Evolutionary conservation across 1,284 basidiomycete genomes (phyloP), one percentile per base, ranked within the genome.

Genomic region (Pascua guehoae): DNA sequence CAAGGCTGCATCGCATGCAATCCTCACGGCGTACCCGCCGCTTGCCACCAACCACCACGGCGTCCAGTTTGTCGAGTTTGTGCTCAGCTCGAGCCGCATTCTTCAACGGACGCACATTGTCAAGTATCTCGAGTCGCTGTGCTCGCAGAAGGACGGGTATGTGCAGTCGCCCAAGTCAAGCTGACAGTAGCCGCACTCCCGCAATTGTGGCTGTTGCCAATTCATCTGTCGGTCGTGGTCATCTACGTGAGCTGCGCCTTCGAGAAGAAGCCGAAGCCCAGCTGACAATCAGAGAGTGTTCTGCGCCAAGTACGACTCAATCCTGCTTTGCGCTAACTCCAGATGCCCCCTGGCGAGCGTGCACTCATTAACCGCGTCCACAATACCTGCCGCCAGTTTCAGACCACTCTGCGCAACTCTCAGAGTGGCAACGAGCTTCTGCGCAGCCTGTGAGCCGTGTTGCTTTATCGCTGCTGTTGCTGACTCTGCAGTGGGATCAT

Each of bases 21-120:
- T 75, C 51, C 57, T 75, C n/a, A 63, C 60, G 1, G 64, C 69
- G 1, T 72, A 73, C 52, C 73, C 73, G 0, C 73, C 73, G 4
- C 68, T 73, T 7, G 71, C 71, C 4, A 70, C 66, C 39, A 70
- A 69, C n/a, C 70, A 72, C 53, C 71, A 75, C 53, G 73, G 73
- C 9, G 71, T 71, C 16, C 71, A 70, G 50, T 73, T 75, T 51
- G 69, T 70, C 42, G 72, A 72, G 58, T 63, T 70, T 39, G 67
- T 70, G 49, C 51, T 70, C 17, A 61, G 53, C 38, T 66, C 67
- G 41, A 69, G 60, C 36, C 66, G 67, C 2, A 32, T 58, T 14
- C 53, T 58, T 7, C 58, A 58, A 15, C 54, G 66, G 15, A 54
- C 39, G 43, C 59, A 65, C 48, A 64, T 72, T 41, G 47, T 57